Conservation (phyloP, 1,284 basidiomycete genomes). For the Quambalaria eucalypti region DNA sequence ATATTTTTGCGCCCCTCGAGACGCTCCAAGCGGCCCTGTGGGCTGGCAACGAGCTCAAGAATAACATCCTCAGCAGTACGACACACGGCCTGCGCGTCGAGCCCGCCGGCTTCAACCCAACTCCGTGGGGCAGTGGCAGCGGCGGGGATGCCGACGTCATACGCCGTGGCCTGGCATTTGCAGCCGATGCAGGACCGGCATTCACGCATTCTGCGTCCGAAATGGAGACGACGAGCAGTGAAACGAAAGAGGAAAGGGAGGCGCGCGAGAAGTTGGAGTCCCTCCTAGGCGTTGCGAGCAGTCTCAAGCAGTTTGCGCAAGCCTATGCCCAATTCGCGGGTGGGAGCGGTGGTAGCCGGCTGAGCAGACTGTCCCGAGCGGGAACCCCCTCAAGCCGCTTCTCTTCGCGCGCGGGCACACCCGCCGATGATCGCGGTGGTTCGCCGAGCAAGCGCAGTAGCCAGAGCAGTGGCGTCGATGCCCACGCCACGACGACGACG, state of each 20-base stretch:
- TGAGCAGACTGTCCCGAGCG: background rate
- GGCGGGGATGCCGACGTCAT: background rate
- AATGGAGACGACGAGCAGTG: too few relatives aligned
- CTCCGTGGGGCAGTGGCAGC: background rate
- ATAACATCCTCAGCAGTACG: conserved; percentile 18
- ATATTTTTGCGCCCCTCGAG: conserved; percentile 16
- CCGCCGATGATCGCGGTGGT: background rate
- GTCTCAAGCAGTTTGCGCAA: conserved; percentile 18
- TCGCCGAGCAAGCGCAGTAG: background rate
- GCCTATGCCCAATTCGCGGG: background rate
- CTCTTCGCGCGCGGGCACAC: background rate
- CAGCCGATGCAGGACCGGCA: background rate
- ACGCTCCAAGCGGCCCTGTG: conserved; percentile 33
- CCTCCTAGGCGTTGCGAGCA: conserved; percentile 22
- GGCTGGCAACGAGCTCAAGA: conserved; percentile 30
- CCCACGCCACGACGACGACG: background rate
- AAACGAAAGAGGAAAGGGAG: too few relatives aligned
- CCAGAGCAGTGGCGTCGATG: background rate
- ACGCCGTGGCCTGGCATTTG: background rate
- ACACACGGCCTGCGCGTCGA: too few relatives aligned
- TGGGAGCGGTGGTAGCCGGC: too few relatives aligned
- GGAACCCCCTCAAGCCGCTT: background rate
- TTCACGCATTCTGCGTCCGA: background rate
- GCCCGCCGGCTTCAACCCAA: background rate
- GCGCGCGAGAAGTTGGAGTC: background rate